A percentile compares a stretch with the other conserved stretches of the same genome.
Evolutionary conservation across 768 basidiomycete species (phyloP).

Genomic region (Lentinula lateritia): DNA sequence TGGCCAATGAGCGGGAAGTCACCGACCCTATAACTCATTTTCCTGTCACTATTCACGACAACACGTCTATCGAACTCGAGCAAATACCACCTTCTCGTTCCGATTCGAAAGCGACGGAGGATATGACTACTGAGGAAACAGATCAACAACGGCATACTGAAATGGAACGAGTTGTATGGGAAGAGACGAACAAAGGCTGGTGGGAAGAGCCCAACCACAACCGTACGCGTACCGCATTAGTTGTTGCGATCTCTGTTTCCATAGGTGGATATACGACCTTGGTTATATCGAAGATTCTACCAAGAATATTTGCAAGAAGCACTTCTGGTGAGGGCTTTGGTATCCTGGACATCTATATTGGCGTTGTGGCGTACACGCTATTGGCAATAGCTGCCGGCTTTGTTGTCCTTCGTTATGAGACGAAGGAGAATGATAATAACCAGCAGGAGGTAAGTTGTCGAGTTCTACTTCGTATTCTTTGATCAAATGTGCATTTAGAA

Average conservation of each 20-base stretch:
- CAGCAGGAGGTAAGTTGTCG: not conserved
- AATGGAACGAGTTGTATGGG: conserved; percentile 23
- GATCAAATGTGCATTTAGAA: not conserved
- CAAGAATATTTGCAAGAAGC: not conserved
- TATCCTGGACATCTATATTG: not conserved
- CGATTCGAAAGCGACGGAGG: conserved; percentile 1
- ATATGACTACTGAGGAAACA: not conserved
- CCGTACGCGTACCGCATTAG: conserved; percentile 5
- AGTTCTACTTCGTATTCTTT: not conserved
- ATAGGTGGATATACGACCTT: conserved; percentile 4
- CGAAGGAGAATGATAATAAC: not conserved
- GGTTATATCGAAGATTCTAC: conserved; percentile 4
- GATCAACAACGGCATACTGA: conserved; percentile 13
- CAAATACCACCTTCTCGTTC: not conserved
- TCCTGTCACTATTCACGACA: conserved; percentile 10
- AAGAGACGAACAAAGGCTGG: conserved; percentile 24
- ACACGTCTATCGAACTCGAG: conserved; percentile 9
- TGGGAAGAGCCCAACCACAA: conserved; percentile 28
- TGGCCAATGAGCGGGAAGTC: conserved; percentile 6
- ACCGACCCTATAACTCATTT: conserved; percentile 13
- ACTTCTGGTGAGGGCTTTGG: not conserved
- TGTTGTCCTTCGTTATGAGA: not conserved
- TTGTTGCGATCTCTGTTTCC: conserved; percentile 5
- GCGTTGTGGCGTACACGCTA: not conserved
- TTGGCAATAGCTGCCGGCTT: not conserved